Base-by-base conservation (phyloP, 2,329 filamentous ascomycete genomes). In the Clonostachys solani region DNA sequence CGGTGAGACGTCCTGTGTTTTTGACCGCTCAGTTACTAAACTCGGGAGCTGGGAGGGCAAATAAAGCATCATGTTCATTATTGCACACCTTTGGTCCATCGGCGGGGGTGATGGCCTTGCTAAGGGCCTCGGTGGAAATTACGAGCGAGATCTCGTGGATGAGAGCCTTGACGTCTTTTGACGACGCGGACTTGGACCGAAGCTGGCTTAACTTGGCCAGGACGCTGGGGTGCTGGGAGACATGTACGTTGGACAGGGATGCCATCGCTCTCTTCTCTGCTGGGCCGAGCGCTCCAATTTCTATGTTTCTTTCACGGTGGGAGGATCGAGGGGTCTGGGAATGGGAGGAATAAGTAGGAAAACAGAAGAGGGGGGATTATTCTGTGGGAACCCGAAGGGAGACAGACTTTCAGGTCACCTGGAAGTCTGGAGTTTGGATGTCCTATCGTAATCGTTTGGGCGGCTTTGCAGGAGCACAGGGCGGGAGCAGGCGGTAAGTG, bases 201-300 rank as follows among this genome's bases (percentile, higher is more conserved):
- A 97, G 81, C 71, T 94, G 89, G 56, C 88, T 92, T 59, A 97
- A 83, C 75, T 97, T 97, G 56, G 87, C 89, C 58, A 80, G 77
- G 40, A 96, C 77, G 68, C 89, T 95, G 35, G 92, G 92, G 67
- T 97, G 92, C 15, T 73, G 74, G 37, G 91, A 96, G 63, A 96
- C 73, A 70, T 94, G 89, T 51, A 86, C 80, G 60, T 85, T 84
- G 56, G 76, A 52, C 40, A 84, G 66, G 13, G 60, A 60, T 43
- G 61, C 47, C 66, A 69, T 70, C 23, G 23, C 8, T 4, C 23
- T 29, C 23, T 29, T 29, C 23, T 29, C 9, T 29, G 23, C 23
- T 29, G 23, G 23, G 23, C 23, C 2, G 23, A 29, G 23, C 23
- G 23, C 23, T 29, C 23, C 23, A 29, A 29, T 10, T 29, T 29